Conservation (phyloP, 2,329 filamentous ascomycete species). For the Exophiala calicioides region DNA sequence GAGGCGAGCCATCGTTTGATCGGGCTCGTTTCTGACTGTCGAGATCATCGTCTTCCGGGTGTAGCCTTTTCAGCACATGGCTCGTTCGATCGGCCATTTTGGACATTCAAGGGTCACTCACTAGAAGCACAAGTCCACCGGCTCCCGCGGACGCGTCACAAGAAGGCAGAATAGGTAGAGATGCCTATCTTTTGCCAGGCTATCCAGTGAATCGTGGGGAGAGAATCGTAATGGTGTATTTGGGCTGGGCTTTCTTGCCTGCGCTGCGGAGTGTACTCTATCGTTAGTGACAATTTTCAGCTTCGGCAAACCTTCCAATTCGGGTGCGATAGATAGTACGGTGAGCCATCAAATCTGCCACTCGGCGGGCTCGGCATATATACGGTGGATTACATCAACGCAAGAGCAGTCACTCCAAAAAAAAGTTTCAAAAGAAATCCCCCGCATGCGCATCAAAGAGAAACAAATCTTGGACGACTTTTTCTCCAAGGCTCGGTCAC, state of each 20-base stretch:
- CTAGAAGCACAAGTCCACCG: constrained; percentile 7
- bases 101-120: constrained; percentile 20
- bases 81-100: constrained; percentile 25
- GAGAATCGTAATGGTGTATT: no score
- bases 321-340: no score
- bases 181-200: no score
- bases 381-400: neutral
- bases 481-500: neutral
- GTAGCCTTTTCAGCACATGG: constrained; percentile 49
- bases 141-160: neutral
- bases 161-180: no score
- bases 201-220: no score
- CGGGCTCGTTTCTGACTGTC: constrained; percentile 50
- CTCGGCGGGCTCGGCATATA: no score
- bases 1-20: constrained; percentile 53
- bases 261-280: constrained; percentile 4
- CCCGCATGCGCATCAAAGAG: neutral
- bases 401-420: constrained; percentile 1
- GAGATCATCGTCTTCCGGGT: constrained; percentile 48
- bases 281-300: no score
- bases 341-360: no score
- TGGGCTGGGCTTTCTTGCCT: no score
- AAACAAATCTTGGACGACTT: constrained; percentile 1
- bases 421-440: constrained; percentile 6
- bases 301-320: no score